A percentile compares a stretch with the other conserved stretches of the same genome.
Evolutionary conservation across 2,329 filamentous ascomycete genomes (phyloP).

Genomic region (Penicillium glabrum): DNA sequence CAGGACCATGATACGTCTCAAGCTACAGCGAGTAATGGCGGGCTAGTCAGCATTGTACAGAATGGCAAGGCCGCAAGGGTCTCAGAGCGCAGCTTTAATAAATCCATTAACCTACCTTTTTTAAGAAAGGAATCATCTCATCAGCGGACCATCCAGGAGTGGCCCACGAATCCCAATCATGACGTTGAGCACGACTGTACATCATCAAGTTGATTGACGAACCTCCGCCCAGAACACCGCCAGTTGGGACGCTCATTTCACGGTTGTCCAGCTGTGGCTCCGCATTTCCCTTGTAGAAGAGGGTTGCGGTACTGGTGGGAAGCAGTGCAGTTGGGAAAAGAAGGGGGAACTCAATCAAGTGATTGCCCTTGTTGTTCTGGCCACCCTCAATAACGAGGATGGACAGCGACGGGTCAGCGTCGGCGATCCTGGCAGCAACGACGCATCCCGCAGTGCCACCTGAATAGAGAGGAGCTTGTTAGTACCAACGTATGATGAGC

Average conservation of each 20-base stretch:
- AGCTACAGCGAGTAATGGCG: background rate
- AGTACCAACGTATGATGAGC: background rate
- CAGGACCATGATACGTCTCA: constrained; percentile 1
- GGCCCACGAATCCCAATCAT: background rate
- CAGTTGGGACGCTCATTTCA: background rate
- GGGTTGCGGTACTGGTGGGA: background rate
- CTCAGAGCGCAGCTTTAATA: background rate
- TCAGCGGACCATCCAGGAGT: background rate
- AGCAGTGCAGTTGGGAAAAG: constrained; percentile 1
- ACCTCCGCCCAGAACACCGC: constrained; percentile 1
- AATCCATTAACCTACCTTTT: background rate
- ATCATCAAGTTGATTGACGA: constrained; percentile 3
- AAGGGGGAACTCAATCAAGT: background rate
- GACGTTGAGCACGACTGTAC: background rate
- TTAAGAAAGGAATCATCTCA: background rate
- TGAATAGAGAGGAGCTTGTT: background rate
- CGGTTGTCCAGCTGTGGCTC: constrained; percentile 1
- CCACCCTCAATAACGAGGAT: background rate
- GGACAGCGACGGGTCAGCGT: background rate
- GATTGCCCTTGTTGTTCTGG: constrained; percentile 2
- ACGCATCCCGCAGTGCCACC: constrained; percentile 1
- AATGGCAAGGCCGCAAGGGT: background rate
- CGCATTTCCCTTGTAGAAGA: constrained; percentile 1
- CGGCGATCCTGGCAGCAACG: background rate
- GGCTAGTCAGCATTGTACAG: background rate